phyloP scores from a whole-genome alignment of 495 filamentous ascomycete genomes.

The Podospora bellae-mahoneyi region DNA sequence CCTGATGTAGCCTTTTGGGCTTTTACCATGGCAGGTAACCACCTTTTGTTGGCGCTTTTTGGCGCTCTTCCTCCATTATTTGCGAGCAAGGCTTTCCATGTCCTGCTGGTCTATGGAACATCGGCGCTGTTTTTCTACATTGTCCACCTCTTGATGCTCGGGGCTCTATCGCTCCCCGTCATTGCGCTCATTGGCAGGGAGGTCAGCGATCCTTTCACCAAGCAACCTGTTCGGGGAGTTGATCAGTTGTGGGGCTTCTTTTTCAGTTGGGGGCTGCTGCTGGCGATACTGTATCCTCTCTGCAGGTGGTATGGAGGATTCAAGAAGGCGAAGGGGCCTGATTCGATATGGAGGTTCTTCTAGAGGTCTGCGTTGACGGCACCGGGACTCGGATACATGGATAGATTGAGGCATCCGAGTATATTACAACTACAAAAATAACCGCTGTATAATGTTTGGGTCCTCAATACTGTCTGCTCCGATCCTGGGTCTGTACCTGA shows the following conservation, averaged over 20 bases:
- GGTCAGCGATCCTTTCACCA: slow-evolving; percentile 12
- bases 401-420: not conserved
- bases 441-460: not conserved
- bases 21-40: slow-evolving; percentile 33
- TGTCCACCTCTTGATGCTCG: slow-evolving; percentile 26
- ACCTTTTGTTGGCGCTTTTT: slow-evolving; percentile 31
- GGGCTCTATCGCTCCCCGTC: slow-evolving; percentile 10
- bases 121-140: slow-evolving; percentile 39
- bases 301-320: slow-evolving; percentile 33
- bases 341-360: slow-evolving; percentile 39
- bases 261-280: slow-evolving; percentile 13
- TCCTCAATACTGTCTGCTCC: no score
- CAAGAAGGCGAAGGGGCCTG: slow-evolving; percentile 27
- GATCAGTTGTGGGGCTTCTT: slow-evolving; percentile 29
- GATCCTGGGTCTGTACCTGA: no score
- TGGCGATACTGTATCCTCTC: slow-evolving; percentile 29
- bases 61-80: slow-evolving; percentile 21
- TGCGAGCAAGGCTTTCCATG: slow-evolving; percentile 18
- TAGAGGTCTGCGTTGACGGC: slow-evolving; percentile 5
- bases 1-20: slow-evolving; percentile 37
- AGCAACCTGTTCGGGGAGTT: slow-evolving; percentile 18
- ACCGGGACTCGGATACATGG: not conserved
- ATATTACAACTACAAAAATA: not conserved
- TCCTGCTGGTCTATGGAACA: slow-evolving; percentile 34
- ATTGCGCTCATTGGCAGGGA: slow-evolving; percentile 18